These are phyloP conservation scores for Styphnolobium japonicum DNA, from an alignment of 306 rosid genomes.

Conservation along the genomic window DNA sequence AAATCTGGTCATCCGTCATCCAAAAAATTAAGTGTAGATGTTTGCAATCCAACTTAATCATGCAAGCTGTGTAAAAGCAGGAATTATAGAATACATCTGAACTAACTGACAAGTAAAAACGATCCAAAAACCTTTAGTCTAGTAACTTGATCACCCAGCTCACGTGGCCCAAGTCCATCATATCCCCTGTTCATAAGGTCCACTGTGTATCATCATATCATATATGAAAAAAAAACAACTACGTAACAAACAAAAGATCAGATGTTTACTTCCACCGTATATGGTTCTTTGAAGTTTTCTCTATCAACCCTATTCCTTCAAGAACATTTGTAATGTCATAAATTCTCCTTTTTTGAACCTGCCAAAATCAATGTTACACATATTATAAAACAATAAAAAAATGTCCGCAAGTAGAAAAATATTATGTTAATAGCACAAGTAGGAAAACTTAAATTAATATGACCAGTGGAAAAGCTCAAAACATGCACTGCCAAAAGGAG, in stretches of 20 bases:
- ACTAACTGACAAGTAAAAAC: slow-evolving; percentile 3
- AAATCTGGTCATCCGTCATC: background rate
- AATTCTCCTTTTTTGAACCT: slow-evolving; percentile 87
- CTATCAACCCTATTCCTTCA: slow-evolving; percentile 80
- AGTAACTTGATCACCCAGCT: slow-evolving; percentile 46
- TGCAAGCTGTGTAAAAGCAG: background rate
- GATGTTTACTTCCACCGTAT: slow-evolving; percentile 78
- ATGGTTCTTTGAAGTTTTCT: slow-evolving; percentile 77
- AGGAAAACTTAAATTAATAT: background rate
- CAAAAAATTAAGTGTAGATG: slow-evolving; percentile 11
- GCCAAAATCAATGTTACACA: slow-evolving; percentile 23
- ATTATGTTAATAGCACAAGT: background rate
- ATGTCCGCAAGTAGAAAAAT: background rate
- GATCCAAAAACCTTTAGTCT: slow-evolving; percentile 43
- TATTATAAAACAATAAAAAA: background rate
- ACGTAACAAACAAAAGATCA: background rate
- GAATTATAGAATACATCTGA: background rate
- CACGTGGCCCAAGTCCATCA: slow-evolving; percentile 33
- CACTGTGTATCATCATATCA: background rate
- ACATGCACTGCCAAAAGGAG: background rate
- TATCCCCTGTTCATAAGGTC: slow-evolving; percentile 48
- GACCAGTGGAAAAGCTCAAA: background rate
- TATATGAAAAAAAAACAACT: slow-evolving; percentile 24
- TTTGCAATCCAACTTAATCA: slow-evolving; percentile 20
- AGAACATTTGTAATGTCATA: slow-evolving; percentile 89